Evolutionary conservation across 257 asterid species (phyloP).

Genomic region (Coffea eugenioides): DNA sequence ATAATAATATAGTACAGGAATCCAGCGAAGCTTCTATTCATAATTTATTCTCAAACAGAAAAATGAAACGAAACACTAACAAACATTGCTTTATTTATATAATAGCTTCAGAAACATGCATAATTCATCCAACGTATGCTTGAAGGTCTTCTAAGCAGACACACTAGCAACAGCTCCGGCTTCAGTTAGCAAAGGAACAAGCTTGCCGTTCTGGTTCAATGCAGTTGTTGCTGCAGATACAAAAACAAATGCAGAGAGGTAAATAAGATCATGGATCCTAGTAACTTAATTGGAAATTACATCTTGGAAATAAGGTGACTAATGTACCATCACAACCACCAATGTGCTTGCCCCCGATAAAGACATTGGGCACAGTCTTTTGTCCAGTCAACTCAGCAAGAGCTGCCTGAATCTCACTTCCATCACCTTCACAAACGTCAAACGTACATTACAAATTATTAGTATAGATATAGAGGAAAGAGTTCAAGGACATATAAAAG

Average conservation of each 20-base stretch:
- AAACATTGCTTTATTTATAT: neutral
- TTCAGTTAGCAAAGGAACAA: constrained; percentile 69
- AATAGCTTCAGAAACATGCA: neutral
- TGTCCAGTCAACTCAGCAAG: constrained; percentile 70
- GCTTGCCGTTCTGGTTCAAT: constrained; percentile 64
- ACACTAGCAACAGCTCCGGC: constrained; percentile 66
- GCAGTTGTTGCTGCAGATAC: constrained; percentile 61
- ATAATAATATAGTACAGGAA: too few species aligned
- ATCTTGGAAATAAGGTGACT: neutral
- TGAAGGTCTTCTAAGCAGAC: constrained; percentile 36
- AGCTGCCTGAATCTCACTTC: constrained; percentile 72
- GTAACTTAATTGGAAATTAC: neutral
- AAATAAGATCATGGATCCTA: neutral
- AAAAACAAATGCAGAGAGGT: too few species aligned
- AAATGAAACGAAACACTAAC: neutral
- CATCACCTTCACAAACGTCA: constrained; percentile 58
- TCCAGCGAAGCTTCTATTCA: too few species aligned
- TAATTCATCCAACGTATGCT: neutral
- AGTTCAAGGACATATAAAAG: neutral
- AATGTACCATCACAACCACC: constrained; percentile 84
- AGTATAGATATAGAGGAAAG: neutral
- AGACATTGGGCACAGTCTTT: constrained; percentile 84
- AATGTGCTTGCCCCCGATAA: constrained; percentile 81
- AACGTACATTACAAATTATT: neutral
- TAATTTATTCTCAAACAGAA: neutral